A percentile compares a stretch with the other conserved stretches of the same genome.
Conservation (phyloP, 495 filamentous ascomycete genomes). For the Schizothecium vesticola region DNA sequence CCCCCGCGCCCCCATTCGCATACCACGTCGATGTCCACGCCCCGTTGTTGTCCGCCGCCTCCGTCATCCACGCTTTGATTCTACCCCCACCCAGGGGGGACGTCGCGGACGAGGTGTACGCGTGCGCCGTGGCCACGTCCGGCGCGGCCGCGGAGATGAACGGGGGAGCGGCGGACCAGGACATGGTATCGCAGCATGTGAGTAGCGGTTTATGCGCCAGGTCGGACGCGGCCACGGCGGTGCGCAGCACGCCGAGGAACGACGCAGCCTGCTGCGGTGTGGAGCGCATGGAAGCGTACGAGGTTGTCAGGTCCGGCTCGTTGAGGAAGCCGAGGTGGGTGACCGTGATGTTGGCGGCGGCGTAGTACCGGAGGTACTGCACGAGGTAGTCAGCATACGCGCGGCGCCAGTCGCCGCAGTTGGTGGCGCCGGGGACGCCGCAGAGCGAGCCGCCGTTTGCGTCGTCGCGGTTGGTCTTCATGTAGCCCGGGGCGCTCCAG, state of each 20-base stretch:
- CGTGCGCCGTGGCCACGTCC: neutral
- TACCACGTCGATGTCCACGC: conserved; percentile 42
- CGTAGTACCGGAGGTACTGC: conserved; percentile 48
- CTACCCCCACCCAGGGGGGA: conserved; percentile 33
- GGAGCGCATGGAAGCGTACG: conserved; percentile 43
- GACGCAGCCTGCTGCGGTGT: conserved; percentile 42
- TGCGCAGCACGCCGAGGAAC: conserved; percentile 44
- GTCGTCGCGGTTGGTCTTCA: conserved; percentile 49
- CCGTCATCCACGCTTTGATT: conserved; percentile 49
- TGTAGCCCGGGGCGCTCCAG: conserved; percentile 52
- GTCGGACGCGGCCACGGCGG: conserved; percentile 33
- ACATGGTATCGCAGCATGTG: conserved; percentile 49
- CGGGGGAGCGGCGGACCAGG: conserved; percentile 39
- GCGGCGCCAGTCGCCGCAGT: conserved; percentile 53
- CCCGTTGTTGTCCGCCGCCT: conserved; percentile 29
- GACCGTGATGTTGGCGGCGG: conserved; percentile 39
- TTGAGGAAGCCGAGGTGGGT: conserved; percentile 53
- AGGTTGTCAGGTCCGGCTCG: conserved; percentile 46
- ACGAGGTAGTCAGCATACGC: conserved; percentile 53
- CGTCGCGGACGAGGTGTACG: conserved; percentile 31
- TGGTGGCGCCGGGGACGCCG: conserved; percentile 38
- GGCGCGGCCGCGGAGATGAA: conserved; percentile 26
- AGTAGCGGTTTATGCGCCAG: conserved; percentile 32
- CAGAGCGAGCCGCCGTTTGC: conserved; percentile 43
- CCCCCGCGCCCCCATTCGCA: conserved; percentile 37